Base-by-base conservation (phyloP, 2,329 filamentous ascomycete genomes). In the Colletotrichum tofieldiae region DNA sequence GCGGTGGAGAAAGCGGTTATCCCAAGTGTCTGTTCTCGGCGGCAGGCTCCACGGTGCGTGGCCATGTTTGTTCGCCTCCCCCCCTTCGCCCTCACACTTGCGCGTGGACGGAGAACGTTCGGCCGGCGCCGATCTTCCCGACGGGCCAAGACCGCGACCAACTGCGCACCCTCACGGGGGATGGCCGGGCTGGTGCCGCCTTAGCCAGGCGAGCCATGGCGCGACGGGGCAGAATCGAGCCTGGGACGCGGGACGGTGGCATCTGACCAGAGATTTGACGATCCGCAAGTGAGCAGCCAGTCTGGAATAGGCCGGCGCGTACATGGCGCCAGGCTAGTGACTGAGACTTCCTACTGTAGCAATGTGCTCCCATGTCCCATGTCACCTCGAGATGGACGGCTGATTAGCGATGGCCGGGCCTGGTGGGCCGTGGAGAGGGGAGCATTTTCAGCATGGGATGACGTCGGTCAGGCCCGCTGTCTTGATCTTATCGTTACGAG, bases 381-480 rank as follows among this genome's bases (percentile, higher is more conserved):
- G 14, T 16, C 2, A 43, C 14, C 9, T 9, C 18, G 41, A 43
- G 41, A 18, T 49, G 41, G 14, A 60, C 47, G 26, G 47, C 26
- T 43, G 23, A 54, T 52, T 65, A 61, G 51, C n/a, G n/a, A 41
- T 43, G 51, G 35, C n/a, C 62, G 29, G 52, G 37, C 20, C 6
- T 23, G 37, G 43, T 39, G 45, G 35, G 18, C 49, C 49, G 58
- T 26, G 58, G n/a, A 54, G 49, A 29, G 20, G 41, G 12, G 23
- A 49, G 12, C 9, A 3, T 20, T 32, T 8, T 39, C 14, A 29
- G 45, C 12, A 45, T 23, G 29, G 63, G 39, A 71, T 71, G 67
- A 71, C 67, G 67, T 71, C 47, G 63, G 45, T n/a, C 12, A 49
- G 3, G 43, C 41, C 45, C 59, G 45, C 45, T 12, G 14, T 51